Percentiles rank a stretch among this genome's conserved stretches.
These are phyloP conservation scores for Simplicillium aogashimaense DNA, from an alignment of 2,329 filamentous ascomycete species.

Conservation along the genomic window DNA sequence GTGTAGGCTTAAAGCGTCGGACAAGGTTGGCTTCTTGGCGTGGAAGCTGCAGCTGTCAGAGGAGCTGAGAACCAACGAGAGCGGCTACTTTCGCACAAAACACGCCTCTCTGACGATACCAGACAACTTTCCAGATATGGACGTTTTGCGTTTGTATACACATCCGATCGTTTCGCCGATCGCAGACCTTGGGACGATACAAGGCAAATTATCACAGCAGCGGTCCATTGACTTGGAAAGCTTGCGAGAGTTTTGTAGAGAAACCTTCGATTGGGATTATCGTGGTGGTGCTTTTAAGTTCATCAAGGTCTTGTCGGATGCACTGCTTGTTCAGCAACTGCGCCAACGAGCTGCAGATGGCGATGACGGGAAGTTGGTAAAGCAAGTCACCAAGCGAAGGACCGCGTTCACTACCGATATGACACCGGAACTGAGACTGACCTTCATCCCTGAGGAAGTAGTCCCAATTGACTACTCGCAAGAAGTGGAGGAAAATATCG, in stretches of 20 bases:
- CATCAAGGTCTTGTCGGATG: constrained; percentile 68
- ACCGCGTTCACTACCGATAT: constrained; percentile 66
- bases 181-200: constrained; percentile 27
- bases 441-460: constrained; percentile 65
- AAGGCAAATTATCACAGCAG: constrained; percentile 8
- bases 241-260: constrained; percentile 63
- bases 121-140: constrained; percentile 67
- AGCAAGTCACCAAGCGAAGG: constrained; percentile 57
- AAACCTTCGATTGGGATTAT: constrained; percentile 81
- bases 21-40: constrained; percentile 45
- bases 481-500: constrained; percentile 55
- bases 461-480: constrained; percentile 67
- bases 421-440: constrained; percentile 66
- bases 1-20: constrained; percentile 52
- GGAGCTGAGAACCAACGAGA: constrained; percentile 77
- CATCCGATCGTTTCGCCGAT: constrained; percentile 71
- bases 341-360: constrained; percentile 10
- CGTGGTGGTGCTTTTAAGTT: constrained; percentile 75
- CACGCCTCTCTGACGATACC: constrained; percentile 69
- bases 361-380: constrained; percentile 41
- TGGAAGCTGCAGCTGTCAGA: constrained; percentile 68
- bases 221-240: constrained; percentile 26
- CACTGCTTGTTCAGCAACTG: constrained; percentile 57
- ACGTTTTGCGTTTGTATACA: constrained; percentile 78
- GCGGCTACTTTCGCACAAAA: constrained; percentile 65